A percentile compares a stretch with the other conserved stretches of the same genome.
phyloP scores from a whole-genome alignment of 345 rosid genomes.

The Salix viminalis region DNA sequence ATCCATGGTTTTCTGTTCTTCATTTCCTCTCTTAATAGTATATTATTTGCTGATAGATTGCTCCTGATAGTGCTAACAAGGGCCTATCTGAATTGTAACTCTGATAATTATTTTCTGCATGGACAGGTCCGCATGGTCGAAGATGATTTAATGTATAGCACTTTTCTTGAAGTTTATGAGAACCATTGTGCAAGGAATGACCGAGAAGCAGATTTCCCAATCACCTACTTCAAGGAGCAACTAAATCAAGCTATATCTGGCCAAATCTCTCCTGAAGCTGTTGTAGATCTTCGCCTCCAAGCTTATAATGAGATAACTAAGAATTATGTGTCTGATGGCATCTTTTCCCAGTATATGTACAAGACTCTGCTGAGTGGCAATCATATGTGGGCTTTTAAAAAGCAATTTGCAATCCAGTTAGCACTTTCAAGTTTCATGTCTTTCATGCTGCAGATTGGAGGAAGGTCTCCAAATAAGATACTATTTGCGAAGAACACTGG shows the following conservation, averaged over 20 bases:
- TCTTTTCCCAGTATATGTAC: conserved; percentile 96
- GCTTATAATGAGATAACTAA: conserved; percentile 85
- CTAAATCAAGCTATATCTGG: conserved; percentile 90
- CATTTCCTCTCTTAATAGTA: not conserved
- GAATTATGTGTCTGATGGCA: conserved; percentile 59
- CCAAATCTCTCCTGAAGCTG: conserved; percentile 78
- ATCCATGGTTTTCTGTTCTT: not conserved
- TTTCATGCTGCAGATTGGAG: conserved; percentile 94
- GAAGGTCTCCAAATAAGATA: conserved; percentile 95
- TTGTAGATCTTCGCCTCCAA: conserved; percentile 90
- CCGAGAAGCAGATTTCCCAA: conserved; percentile 86
- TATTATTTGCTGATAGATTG: not conserved
- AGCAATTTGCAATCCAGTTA: conserved; percentile 93
- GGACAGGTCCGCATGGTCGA: conserved; percentile 97
- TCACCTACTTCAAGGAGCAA: conserved; percentile 87
- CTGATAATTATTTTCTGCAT: not conserved
- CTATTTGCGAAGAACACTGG: conserved; percentile 97
- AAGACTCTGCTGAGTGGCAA: conserved; percentile 77
- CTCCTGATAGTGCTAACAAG: not conserved
- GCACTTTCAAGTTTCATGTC: conserved; percentile 99
- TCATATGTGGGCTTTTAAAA: conserved; percentile 98
- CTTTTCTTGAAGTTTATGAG: conserved; percentile 97
- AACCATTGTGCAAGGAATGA: conserved; percentile 92
- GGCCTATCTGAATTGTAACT: not conserved
- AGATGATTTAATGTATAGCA: conserved; percentile 93